Evolutionary conservation across 1,284 basidiomycete genomes (phyloP), one percentile per base, ranked within the genome.

Genomic region (Fomes fomentarius): DNA sequence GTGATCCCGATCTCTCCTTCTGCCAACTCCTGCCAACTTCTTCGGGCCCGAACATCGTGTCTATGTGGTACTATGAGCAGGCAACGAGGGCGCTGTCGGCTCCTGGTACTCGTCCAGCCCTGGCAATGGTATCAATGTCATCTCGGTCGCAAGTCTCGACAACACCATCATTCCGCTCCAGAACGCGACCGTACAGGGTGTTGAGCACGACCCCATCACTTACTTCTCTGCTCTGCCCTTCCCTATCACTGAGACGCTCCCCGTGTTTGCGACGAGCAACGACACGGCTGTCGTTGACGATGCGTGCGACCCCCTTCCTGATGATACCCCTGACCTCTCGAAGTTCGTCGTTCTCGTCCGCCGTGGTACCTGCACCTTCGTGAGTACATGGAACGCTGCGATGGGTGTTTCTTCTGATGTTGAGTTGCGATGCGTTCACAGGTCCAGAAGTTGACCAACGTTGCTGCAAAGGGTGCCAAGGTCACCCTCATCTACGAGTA

Each of bases 401-500:
- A 35, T 11, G 31, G 12, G 45, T 22, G 22, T 14, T 8, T 14
- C 3, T 26, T 26, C 28, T 12, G n/a, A 4, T 7, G 15, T 21
- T 45, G 19, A 21, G n/a, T n/a, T 33, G 22, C 21, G 17, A n/a
- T 19, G 15, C 9, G 3, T 2, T 9, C 9, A 0, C 17, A 76
- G 76, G 66, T 71, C 9, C 67, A 74, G 50, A 82, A 82, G 58
- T 50, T 82, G 37, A 65, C 66, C 0, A 83, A 84, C 59, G 66
- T 76, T 22, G 78, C 76, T 15, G 80, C 75, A 0, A 81, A 82
- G 59, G 81, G 82, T 4, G 81, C 69, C 0, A 74, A 76, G n/a
- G 63, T 72, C 30, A 67, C 73, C 4, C 63, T 83, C n/a, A 77
- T 84, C 49, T 84, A 84, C 58, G 77, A 82, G 81, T 82, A 54